A percentile compares a stretch with the other conserved stretches of the same genome.
phyloP scores from a whole-genome alignment of 169 alveolate species.

The Plasmodium gaboni region DNA sequence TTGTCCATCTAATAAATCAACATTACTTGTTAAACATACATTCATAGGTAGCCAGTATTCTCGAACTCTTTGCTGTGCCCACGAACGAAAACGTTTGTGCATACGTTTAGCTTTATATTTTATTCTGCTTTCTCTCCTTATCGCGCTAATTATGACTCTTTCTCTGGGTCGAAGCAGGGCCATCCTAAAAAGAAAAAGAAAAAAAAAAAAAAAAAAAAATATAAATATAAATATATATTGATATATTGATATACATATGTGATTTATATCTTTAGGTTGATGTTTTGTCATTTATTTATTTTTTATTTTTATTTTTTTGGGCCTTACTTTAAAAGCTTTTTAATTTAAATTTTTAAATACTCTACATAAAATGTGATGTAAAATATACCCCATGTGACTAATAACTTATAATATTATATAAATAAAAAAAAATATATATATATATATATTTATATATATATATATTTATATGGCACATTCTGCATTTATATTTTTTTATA shows the following conservation, averaged over 20 bases:
- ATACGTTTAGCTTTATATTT: conserved; percentile 85
- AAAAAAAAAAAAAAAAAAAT: no score
- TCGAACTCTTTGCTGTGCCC: conserved; percentile 91
- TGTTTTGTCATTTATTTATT: background rate
- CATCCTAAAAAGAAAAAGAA: conserved; percentile 56
- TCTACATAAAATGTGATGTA: no score
- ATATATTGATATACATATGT: background rate
- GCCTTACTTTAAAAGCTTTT: background rate
- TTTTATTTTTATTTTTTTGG: background rate
- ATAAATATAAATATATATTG: background rate
- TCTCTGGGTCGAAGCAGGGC: conserved; percentile 87
- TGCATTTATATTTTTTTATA: no score
- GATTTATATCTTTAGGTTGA: background rate
- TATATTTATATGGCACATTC: no score
- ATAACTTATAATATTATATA: no score
- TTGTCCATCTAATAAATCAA: conserved; percentile 85
- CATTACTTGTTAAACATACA: conserved; percentile 85
- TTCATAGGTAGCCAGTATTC: conserved; percentile 90
- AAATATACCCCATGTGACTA: no score
- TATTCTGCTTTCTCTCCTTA: conserved; percentile 85
- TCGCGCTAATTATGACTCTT: conserved; percentile 82
- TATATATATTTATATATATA: no score
- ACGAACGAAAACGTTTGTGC: conserved; percentile 90
- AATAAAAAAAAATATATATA: no score
- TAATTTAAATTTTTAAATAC: no score